Evolutionary conservation across 176 grass and related monocot species (phyloP), one percentile per base, ranked within the genome.

Genomic region (Pontederia crassipes): DNA sequence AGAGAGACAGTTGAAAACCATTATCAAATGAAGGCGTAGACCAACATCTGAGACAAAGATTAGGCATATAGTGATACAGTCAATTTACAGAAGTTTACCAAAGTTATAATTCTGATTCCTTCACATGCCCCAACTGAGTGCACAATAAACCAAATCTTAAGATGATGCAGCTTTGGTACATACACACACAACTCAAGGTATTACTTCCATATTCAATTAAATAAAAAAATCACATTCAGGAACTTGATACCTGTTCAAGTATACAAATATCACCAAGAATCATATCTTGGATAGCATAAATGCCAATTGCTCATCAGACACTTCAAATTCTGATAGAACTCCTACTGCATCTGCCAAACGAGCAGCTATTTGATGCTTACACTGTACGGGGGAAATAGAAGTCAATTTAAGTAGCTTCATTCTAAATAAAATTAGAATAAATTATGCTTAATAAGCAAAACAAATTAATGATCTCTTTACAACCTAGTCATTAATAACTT

Each of bases 321-420:
- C 84, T 68, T 92, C 79, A 48, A 92, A 40, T 28, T 86, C 84
- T 52, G 72, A 55, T 52, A 86, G 70, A 45, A 67, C 65, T 8
- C 88, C 82, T 7, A 89, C 76, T 12, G 93, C 93, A 50, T 92
- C 93, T 56, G 84, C 93, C 61, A 98, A 79, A 18, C 81, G 84
- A 4, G 93, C 93, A 24, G 94, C 88, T 83, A 98, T 79, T 69
- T 98, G 94, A 72, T 93, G 93, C 74, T 98, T 98, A 47, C 84
- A 98, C 88, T 92, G 59, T 15, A 26, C 17, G 14, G 16, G 51
- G 64, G 26, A 66, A 12, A 4, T 2, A 65, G 29, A 47, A 46
- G 29, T 28, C n/a, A 18, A 50, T 61, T 58, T 61, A 15, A 24
- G 20, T 24, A 24, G 20, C 20, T 24, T 24, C 20, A 24, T 24